phyloP scores from a whole-genome alignment of 768 basidiomycete species.

The Chiua virens region DNA sequence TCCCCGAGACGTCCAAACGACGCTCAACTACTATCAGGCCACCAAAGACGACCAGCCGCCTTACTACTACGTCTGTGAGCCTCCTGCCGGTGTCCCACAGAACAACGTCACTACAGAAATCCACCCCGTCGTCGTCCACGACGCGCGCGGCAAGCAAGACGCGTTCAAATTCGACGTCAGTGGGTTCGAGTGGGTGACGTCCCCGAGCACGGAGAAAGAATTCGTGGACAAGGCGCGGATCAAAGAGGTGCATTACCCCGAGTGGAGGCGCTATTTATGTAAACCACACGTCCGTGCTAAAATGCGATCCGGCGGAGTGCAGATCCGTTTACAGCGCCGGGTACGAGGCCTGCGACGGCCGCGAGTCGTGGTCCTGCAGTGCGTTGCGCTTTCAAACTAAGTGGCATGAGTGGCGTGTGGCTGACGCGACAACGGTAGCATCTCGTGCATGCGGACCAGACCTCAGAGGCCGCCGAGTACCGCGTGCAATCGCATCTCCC shows the following conservation, averaged over 20 bases:
- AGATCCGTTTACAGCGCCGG: too few species aligned
- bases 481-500: slow-evolving; percentile 37
- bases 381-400: too few species aligned
- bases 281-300: too few species aligned
- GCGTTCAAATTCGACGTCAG: slow-evolving; percentile 31
- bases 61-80: slow-evolving; percentile 30
- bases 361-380: too few species aligned
- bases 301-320: too few species aligned
- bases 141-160: slow-evolving; percentile 31
- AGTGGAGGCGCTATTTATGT: slow-evolving; percentile 33
- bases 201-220: slow-evolving; percentile 33
- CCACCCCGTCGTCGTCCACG: slow-evolving; percentile 18
- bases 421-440: slow-evolving; percentile 15
- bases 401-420: too few species aligned
- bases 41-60: slow-evolving; percentile 23
- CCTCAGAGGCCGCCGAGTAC: slow-evolving; percentile 29
- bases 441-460: slow-evolving; percentile 44
- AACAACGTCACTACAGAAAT: slow-evolving; percentile 24
- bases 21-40: slow-evolving; percentile 35
- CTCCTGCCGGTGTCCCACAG: slow-evolving; percentile 22
- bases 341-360: too few species aligned
- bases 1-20: slow-evolving; percentile 35
- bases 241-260: slow-evolving; percentile 36
- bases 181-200: slow-evolving; percentile 40
- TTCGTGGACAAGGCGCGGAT: slow-evolving; percentile 39